phyloP scores from a whole-genome alignment of 345 rosid genomes.

The Aegle marmelos region DNA sequence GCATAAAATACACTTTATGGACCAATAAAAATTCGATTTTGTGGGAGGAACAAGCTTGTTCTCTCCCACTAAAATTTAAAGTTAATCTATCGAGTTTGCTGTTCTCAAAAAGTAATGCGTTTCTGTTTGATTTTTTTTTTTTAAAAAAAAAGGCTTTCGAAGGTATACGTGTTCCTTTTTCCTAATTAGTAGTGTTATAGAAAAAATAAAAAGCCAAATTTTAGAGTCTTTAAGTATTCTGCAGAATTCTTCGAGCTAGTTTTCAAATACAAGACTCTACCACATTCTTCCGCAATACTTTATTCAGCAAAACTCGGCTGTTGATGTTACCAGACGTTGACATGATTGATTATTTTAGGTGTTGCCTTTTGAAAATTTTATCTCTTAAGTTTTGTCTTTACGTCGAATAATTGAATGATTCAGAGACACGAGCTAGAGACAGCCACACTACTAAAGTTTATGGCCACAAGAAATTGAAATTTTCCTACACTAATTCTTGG shows the following conservation, averaged over 20 bases:
- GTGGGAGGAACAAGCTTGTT: too few species aligned
- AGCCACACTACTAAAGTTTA: neutral
- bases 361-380: neutral
- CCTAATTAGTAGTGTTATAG: too few species aligned
- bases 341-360: neutral
- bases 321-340: neutral
- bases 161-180: too few species aligned
- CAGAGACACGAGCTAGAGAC: fast-evolving
- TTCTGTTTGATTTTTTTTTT: too few species aligned
- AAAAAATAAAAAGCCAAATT: too few species aligned
- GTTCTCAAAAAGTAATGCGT: too few species aligned
- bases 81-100: too few species aligned
- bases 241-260: neutral
- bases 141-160: too few species aligned
- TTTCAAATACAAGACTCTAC: neutral
- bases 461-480: neutral
- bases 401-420: neutral
- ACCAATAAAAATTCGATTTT: too few species aligned
- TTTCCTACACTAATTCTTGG: neutral
- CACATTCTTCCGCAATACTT: neutral
- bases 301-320: neutral
- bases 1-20: too few species aligned
- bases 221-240: neutral
- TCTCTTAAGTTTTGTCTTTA: neutral
- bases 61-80: too few species aligned